Evolutionary conservation across 225 moss, liverwort and hornwort species (phyloP), one percentile per base, ranked within the genome.

Genomic region (Pseudoscleropodium purum): DNA sequence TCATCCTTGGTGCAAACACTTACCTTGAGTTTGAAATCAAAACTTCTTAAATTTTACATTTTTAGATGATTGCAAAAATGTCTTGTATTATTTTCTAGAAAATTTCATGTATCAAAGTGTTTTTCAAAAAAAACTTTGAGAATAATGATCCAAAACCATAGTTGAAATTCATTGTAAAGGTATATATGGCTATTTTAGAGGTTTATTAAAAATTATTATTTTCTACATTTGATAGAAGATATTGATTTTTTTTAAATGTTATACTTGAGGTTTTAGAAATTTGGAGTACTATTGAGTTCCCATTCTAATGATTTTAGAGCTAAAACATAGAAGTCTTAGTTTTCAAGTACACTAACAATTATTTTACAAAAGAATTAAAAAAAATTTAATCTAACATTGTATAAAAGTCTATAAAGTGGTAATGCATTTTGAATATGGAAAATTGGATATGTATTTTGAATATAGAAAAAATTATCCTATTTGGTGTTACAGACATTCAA

Each of bases 11-110:
- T 73, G 3, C 73, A 49, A 49, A 41, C 9, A 43, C 9, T 41
- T 17, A 16, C 3, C 16, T 45, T 45, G 10, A 27, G 3, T 74
- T 43, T 45, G 17, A 43, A 74, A 74, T 74, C 29, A 73, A 26
- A 27, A 73, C 43, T 9, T 43, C 17, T 5, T 73, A 15, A 73
- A 2, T 43, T 27, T 27, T 27, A 29, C 27, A 27, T 73, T 73
- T 27, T 73, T 29, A 5, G 5, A 29, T 43, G 29, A 73, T 73
- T 73, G 17, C 9, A 27, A 43, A 43, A 43, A 43, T 16, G 9
- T 29, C 5, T 41, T 72, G 1, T 43, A 27, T 73, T 73, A 27
- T 27, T 43, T 43, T 43, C 0, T 0, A 0, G 0, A 73, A 27
- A 27, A 9, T 2, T 26, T 16, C 27, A 29, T 15, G 6, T 16